Base-by-base conservation (phyloP, 2,329 filamentous ascomycete genomes). In the Sarocladiaceae sp. region DNA sequence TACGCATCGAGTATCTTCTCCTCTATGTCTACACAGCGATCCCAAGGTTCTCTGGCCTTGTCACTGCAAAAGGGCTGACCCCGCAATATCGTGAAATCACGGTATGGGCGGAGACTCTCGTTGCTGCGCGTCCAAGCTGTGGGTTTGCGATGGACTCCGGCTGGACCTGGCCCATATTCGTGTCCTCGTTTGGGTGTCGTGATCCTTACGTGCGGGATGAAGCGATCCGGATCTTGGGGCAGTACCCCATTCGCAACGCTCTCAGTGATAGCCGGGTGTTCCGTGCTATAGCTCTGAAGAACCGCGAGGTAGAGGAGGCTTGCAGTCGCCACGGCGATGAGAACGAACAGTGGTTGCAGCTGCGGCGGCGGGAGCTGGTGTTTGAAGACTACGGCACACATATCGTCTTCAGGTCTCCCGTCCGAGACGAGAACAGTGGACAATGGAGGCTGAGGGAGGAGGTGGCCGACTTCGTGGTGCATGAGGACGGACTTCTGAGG, bases 121-220 rank as follows among this genome's bases (percentile, higher is more conserved):
- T 72, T 19, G 49, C 51, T 20, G 53, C 56, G 10, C 58, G 61
- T 11, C 61, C 55, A 10, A 65, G 52, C 46, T 64, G 63, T n/a
- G 58, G 58, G 42, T 70, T 72, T 47, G 61, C 68, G 1, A 67
- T 72, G 64, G 68, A 72, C 46, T 62, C 66, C 2, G 69, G 69
- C 0, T 68, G 66, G 53, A 68, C 66, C 6, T 68, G 68, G 66
- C 66, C 67, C 0, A 54, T 72, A 3, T 66, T 69, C 19, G 51
- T 69, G 4, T 60, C 63, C 3, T 57, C 67, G 0, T 65, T 67
- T 52, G 64, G 61, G 6, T 71, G 66, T 35, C 60, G 66, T 6
- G 64, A 69, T 39, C 53, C 56, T 3, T 47, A 52, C 0, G 62
- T 72, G 4, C 57, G 66, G 11, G 59, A 61, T 5, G 63, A 70